Evolutionary conservation across 768 basidiomycete species (phyloP).

Genomic region (Pluteus cervinus): DNA sequence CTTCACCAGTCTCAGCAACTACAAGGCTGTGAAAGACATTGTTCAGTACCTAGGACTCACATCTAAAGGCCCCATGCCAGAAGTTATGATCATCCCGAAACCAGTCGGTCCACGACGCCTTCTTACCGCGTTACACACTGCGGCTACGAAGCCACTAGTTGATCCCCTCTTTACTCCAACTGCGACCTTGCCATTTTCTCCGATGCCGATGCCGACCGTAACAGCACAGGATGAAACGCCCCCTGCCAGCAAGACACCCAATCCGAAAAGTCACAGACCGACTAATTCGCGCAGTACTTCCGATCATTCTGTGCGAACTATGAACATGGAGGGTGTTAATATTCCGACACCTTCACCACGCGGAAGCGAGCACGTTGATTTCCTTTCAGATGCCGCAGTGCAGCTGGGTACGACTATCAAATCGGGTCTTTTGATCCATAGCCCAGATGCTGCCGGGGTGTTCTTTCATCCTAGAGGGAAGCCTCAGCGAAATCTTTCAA

Average conservation of each 20-base stretch:
- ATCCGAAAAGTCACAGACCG: too few relatives aligned
- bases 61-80: constrained; percentile 53
- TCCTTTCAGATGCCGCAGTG: constrained; percentile 65
- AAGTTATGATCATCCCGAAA: constrained; percentile 96
- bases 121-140: constrained; percentile 88
- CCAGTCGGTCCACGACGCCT: constrained; percentile 93
- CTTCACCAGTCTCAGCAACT: constrained; percentile 88
- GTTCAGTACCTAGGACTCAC: constrained; percentile 60
- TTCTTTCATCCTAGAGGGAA: constrained; percentile 80
- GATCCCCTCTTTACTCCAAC: constrained; percentile 95
- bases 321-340: too few relatives aligned
- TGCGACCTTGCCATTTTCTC: constrained; percentile 87
- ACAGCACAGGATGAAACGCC: too few relatives aligned
- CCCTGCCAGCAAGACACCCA: too few relatives aligned
- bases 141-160: constrained; percentile 76
- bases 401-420: constrained; percentile 72
- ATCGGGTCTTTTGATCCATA: constrained; percentile 86
- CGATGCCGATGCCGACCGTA: too few relatives aligned
- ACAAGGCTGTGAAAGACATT: constrained; percentile 81
- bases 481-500: constrained; percentile 27
- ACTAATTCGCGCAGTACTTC: constrained; percentile 42
- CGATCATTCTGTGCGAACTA: constrained; percentile 28
- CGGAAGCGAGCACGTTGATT: constrained; percentile 69
- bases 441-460: constrained; percentile 91
- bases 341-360: constrained; percentile 66